Evolutionary conservation across 2,329 filamentous ascomycete genomes (phyloP).

Genomic region (Ophiostoma australiae): DNA sequence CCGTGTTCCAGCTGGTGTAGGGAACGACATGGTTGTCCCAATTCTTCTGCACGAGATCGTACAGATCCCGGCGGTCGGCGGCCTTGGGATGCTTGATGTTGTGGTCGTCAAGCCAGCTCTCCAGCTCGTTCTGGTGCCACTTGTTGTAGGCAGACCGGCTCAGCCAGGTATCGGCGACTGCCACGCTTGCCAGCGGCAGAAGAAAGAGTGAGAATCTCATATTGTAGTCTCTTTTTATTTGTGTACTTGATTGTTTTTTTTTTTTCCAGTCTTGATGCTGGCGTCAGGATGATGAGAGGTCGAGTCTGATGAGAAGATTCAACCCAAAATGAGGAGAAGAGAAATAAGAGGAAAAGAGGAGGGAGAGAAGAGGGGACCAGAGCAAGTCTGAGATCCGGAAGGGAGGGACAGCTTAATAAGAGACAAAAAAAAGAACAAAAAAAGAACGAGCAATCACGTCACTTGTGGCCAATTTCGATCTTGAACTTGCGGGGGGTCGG

Average conservation of each 20-base stretch:
- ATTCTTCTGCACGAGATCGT: conserved; percentile 80
- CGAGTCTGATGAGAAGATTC: neutral
- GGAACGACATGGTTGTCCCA: conserved; percentile 74
- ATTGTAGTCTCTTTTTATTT: neutral
- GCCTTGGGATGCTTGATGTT: conserved; percentile 85
- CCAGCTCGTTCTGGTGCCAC: conserved; percentile 96
- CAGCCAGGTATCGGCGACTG: conserved; percentile 76
- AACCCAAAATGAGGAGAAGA: neutral
- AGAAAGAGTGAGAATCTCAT: conserved; percentile 78
- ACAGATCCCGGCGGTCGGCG: conserved; percentile 89
- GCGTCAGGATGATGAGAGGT: neutral
- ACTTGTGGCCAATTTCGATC: conserved; percentile 6
- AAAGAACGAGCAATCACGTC: conserved; percentile 14
- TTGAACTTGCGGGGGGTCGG: neutral
- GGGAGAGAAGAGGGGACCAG: neutral
- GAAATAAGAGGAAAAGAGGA: neutral
- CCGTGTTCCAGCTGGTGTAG: conserved; percentile 70
- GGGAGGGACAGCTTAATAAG: conserved; percentile 4
- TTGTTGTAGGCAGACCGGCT: conserved; percentile 91
- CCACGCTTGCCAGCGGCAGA: conserved; percentile 65
- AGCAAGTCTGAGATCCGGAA: neutral
- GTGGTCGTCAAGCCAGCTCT: conserved; percentile 93
- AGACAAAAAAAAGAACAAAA: neutral
- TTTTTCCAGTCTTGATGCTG: conserved; percentile 49
- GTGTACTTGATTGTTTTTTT: conserved; percentile 35